These are phyloP conservation scores for Flueggea neowawraea DNA, from an alignment of 441 rosid species.

Conservation along the genomic window DNA sequence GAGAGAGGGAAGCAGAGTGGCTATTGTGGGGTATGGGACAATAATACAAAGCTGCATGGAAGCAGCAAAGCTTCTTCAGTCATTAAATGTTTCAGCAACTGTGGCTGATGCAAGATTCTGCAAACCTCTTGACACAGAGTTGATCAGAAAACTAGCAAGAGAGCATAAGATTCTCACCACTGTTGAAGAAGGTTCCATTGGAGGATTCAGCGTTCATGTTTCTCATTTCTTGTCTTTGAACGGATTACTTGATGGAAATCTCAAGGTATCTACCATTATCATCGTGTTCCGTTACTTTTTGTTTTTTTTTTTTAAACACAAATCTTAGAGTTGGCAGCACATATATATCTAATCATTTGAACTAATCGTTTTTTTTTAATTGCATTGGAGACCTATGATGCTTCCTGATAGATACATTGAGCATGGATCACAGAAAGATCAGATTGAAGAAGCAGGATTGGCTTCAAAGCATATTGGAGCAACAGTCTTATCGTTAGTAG, in stretches of 20 bases:
- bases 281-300: too few species aligned
- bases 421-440: slow-evolving; percentile 52
- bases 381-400: slow-evolving; percentile 52
- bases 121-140: slow-evolving; percentile 47
- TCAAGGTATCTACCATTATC: slow-evolving; percentile 32
- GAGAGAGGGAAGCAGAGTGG: slow-evolving; percentile 50
- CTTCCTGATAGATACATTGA: slow-evolving; percentile 62
- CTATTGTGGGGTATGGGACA: slow-evolving; percentile 54
- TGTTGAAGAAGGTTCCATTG: slow-evolving; percentile 63
- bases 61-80: slow-evolving; percentile 36
- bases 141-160: slow-evolving; percentile 31
- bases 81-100: slow-evolving; percentile 30
- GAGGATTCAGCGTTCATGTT: slow-evolving; percentile 65
- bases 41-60: slow-evolving; percentile 44
- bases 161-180: slow-evolving; percentile 57
- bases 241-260: slow-evolving; percentile 51
- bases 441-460: slow-evolving; percentile 52
- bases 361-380: too few species aligned
- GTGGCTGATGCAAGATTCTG: slow-evolving; percentile 69
- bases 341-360: too few species aligned
- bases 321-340: too few species aligned
- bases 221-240: slow-evolving; percentile 44
- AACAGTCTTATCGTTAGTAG: slow-evolving; percentile 30
- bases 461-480: slow-evolving; percentile 51
- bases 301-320: too few species aligned